Evolutionary conservation across 192 early-diverging fungal species (phyloP).

Genomic region (Jimgerdemannia lactiflua): DNA sequence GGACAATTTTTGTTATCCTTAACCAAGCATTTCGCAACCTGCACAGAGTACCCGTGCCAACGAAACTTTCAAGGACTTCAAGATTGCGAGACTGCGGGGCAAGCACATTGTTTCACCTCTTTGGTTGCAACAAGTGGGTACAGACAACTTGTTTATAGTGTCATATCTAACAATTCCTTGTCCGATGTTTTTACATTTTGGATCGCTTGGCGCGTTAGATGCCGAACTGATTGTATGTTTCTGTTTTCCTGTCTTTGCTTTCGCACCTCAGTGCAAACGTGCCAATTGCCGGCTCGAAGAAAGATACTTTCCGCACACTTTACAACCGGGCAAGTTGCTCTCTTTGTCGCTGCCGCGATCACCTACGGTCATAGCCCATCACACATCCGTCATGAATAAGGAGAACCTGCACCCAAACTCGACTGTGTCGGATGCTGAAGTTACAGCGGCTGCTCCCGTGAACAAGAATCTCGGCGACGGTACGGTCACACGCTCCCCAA

Average conservation of each 20-base stretch:
- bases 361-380: background rate
- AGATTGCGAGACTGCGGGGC: background rate
- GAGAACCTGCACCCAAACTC: background rate
- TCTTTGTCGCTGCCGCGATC: background rate
- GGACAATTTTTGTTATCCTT: background rate
- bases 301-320: background rate
- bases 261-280: background rate
- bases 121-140: background rate
- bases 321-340: background rate
- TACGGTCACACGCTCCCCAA: background rate
- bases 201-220: too few relatives aligned
- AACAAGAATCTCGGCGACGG: background rate
- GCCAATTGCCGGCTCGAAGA: background rate
- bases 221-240: too few relatives aligned
- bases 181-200: too few relatives aligned
- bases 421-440: background rate
- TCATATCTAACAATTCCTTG: too few relatives aligned
- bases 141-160: background rate
- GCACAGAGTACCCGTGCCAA: background rate
- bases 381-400: background rate
- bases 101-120: background rate
- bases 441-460: background rate
- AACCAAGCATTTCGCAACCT: background rate
- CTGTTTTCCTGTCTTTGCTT: too few relatives aligned
- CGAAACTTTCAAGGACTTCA: background rate